phyloP scores from a whole-genome alignment of 169 alveolate species.

The Plasmodium vivax region DNA sequence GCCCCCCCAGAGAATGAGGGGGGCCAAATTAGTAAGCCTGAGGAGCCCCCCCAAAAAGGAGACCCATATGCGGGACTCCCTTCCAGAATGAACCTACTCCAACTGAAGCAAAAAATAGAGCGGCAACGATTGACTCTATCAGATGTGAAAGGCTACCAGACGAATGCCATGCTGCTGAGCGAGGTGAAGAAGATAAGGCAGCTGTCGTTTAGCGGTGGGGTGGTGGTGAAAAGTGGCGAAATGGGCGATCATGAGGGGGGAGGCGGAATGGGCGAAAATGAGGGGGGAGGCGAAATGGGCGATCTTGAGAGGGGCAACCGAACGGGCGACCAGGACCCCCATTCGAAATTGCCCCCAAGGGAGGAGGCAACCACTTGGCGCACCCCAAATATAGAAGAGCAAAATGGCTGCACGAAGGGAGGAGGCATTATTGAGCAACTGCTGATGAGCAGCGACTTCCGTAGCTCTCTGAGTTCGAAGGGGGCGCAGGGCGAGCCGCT shows the following conservation, averaged over 20 bases:
- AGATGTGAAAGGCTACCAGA: slow-evolving; percentile 1
- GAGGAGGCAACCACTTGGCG: background rate
- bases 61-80: background rate
- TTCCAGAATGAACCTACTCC: slow-evolving; percentile 5
- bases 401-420: background rate
- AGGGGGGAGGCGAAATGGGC: too few species aligned
- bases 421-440: background rate
- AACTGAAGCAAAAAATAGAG: slow-evolving; percentile 22
- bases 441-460: background rate
- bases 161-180: background rate
- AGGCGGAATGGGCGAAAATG: background rate
- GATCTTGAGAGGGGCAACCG: too few species aligned
- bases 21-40: background rate
- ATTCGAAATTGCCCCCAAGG: background rate
- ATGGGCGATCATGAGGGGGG: background rate
- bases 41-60: background rate
- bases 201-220: slow-evolving; percentile 13
- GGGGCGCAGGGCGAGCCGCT: background rate
- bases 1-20: background rate
- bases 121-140: slow-evolving; percentile 15
- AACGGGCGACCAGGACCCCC: too few species aligned
- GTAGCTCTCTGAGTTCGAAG: background rate
- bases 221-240: background rate
- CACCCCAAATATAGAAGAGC: background rate
- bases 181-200: background rate